Evolutionary conservation across 371 early-diverging fungal genomes (phyloP), one percentile per base, ranked within the genome.

Genomic region (Dichotomocladium elegans): DNA sequence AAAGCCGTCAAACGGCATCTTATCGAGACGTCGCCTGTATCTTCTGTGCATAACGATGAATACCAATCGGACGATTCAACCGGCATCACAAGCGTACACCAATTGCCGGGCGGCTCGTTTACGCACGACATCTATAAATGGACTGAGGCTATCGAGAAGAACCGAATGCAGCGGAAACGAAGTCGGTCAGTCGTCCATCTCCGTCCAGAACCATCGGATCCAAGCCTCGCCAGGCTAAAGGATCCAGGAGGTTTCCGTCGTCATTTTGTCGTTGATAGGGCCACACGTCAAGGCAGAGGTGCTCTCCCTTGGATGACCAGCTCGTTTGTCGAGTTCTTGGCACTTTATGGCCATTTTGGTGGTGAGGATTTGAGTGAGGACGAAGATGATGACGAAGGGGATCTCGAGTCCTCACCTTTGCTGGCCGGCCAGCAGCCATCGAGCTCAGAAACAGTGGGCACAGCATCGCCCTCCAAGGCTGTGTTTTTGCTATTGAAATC

Each of bases 281-380:
- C 95, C 19, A 71, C 76, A 31, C 70, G 68, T 44, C 77, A 83
- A 57, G 90, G 91, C 19, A 82, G 85, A 25, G 67, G 67, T 11
- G 81, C 79, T 15, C 80, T 86, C 47, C 83, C 83, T 60, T 75
- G 90, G 41, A 74, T 94, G 37, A 93, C 96, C 6, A 71, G 81
- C 30, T 91, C 87, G 66, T 97, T 95, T 81, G 88, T 95, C 35
- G 96, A 96, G 64, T 96, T 95, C 58, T 76, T 97, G 50, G 90
- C 87, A 31, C 73, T 97, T 48, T 96, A 91, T 61, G 94, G 95
- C 25, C 93, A 92, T 65, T 97, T 94, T 77, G 98, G 94, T 4
- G 98, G 96, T 30, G 96, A 93, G 60, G 90, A 92, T 57, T 75
- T 88, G 46, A 91, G 91, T 33, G 90, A 89, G 34, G 90, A 85